phyloP scores from a whole-genome alignment of 305 asterid species.

The Fraxinus dipetala region DNA sequence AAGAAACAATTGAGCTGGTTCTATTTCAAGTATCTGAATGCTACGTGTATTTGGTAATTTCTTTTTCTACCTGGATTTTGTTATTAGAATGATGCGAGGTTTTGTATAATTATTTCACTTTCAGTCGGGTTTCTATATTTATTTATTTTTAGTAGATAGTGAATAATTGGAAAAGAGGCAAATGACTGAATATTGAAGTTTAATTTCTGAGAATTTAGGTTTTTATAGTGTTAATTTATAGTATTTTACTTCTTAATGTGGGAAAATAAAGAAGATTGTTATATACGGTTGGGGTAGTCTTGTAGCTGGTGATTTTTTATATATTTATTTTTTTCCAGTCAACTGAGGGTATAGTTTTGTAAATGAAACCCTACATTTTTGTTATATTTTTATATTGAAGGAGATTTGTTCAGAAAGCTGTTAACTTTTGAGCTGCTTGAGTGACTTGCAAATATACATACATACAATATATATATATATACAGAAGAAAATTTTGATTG shows the following conservation, averaged over 20 bases:
- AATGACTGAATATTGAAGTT: neutral
- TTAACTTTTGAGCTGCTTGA: neutral
- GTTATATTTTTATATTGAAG: neutral
- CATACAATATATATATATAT: too few relatives aligned
- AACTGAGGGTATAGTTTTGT: neutral
- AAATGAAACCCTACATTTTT: neutral
- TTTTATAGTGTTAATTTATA: neutral
- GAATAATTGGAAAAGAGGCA: neutral
- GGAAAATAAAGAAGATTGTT: neutral
- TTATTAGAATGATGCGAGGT: neutral
- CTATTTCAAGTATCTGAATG: constrained; percentile 77
- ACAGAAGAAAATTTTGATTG: neutral
- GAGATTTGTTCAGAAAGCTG: neutral
- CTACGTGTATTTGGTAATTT: constrained; percentile 69
- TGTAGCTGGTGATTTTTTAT: neutral
- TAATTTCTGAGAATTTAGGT: neutral
- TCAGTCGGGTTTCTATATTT: neutral
- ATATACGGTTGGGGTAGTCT: neutral
- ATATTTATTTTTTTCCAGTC: too few relatives aligned
- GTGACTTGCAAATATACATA: too few relatives aligned
- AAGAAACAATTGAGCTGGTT: constrained; percentile 45
- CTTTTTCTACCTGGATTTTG: neutral
- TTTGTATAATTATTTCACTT: neutral
- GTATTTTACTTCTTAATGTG: neutral
- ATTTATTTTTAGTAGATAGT: neutral